Evolutionary conservation across 805 yeast species (phyloP).

Genomic region (Candida sanyiensis): DNA sequence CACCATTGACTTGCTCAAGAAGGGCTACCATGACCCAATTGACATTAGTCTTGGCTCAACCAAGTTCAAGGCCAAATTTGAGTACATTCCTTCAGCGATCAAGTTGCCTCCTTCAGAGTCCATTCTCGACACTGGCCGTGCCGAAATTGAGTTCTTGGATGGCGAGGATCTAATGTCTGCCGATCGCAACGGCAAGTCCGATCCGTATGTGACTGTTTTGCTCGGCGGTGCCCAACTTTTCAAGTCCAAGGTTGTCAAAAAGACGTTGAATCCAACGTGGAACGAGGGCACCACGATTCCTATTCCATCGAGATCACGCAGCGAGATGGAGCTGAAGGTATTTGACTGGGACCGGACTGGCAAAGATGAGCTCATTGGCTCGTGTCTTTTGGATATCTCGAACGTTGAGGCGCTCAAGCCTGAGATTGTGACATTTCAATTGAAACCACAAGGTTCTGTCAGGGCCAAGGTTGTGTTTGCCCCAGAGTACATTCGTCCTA

Average conservation of each 20-base stretch:
- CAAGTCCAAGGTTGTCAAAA: constrained; percentile 59
- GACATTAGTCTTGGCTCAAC: constrained; percentile 40
- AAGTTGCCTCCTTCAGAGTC: constrained; percentile 54
- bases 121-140: constrained; percentile 60
- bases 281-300: constrained; percentile 59
- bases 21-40: constrained; percentile 41
- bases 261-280: constrained; percentile 71
- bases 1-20: constrained; percentile 50
- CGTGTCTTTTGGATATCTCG: constrained; percentile 43
- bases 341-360: constrained; percentile 81
- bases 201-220: constrained; percentile 54
- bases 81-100: constrained; percentile 54
- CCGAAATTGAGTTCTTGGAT: constrained; percentile 50
- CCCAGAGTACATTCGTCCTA: constrained; percentile 68
- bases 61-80: constrained; percentile 43
- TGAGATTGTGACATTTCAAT: constrained; percentile 41
- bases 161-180: constrained; percentile 52
- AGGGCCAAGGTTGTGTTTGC: constrained; percentile 46
- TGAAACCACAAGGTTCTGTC: constrained; percentile 65
- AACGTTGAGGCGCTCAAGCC: constrained; percentile 40
- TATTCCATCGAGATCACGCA: constrained; percentile 56
- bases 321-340: constrained; percentile 42
- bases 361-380: constrained; percentile 55
- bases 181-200: constrained; percentile 73
- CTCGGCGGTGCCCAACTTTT: constrained; percentile 49